Percentiles rank a stretch among this genome's conserved stretches.
phyloP scores from a whole-genome alignment of 805 yeast species.

The Kuraishia hungarica region DNA sequence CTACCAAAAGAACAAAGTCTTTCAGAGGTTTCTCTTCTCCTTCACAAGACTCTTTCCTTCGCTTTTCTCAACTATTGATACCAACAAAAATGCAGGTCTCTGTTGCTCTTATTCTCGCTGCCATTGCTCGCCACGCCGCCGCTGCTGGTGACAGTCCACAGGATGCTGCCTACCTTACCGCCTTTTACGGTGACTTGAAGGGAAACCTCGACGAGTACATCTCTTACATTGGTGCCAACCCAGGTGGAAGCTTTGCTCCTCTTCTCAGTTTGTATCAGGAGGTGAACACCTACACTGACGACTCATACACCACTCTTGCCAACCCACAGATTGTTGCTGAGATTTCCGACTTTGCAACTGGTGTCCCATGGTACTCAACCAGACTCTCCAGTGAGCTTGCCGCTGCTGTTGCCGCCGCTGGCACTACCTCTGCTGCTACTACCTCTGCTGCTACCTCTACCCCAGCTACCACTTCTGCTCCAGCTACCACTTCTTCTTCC shows the following conservation, averaged over 20 bases:
- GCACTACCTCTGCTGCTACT: not conserved
- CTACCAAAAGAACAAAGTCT: not conserved
- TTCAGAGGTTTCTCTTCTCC: not conserved
- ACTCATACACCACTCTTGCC: conserved; percentile 26
- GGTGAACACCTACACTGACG: conserved; percentile 26
- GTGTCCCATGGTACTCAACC: conserved; percentile 25
- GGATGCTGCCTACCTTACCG: conserved; percentile 23
- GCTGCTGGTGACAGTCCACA: conserved; percentile 9
- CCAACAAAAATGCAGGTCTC: conserved; percentile 17
- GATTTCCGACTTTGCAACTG: conserved; percentile 7
- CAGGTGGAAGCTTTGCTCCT: conserved; percentile 17
- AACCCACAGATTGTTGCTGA: conserved; percentile 2
- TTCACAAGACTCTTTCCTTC: not conserved
- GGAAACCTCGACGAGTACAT: conserved; percentile 24
- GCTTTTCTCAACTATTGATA: not conserved
- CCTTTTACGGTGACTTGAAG: conserved; percentile 27
- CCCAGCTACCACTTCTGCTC: not conserved
- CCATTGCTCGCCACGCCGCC: conserved; percentile 12
- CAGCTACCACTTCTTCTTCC: not conserved
- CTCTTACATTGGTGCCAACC: conserved; percentile 21
- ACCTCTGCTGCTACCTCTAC: conserved; percentile 2
- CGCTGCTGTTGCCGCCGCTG: conserved; percentile 6
- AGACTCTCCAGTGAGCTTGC: conserved; percentile 16
- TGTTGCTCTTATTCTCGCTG: conserved; percentile 8
- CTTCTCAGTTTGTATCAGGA: conserved; percentile 15